A percentile compares a stretch with the other conserved stretches of the same genome.
phyloP scores from a whole-genome alignment of 306 rosid species.

The Cucurbita pepo region DNA sequence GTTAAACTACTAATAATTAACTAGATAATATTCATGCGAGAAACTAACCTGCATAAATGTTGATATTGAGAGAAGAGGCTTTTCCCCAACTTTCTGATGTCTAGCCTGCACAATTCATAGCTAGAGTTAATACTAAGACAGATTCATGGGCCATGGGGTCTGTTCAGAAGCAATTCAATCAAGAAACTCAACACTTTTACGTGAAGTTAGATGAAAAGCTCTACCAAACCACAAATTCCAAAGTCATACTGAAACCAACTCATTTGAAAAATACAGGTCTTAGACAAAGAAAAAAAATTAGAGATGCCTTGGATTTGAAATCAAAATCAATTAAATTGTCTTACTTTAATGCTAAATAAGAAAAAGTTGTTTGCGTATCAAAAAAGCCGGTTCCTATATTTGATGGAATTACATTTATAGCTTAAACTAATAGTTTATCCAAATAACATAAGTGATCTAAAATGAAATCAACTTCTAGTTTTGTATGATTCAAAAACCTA shows the following conservation, averaged over 20 bases:
- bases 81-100: constrained; percentile 93
- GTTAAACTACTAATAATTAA: neutral
- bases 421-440: neutral
- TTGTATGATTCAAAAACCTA: neutral
- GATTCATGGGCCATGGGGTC: neutral
- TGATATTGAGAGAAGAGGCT: constrained; percentile 86
- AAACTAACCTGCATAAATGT: constrained; percentile 61
- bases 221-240: neutral
- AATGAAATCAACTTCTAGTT: neutral
- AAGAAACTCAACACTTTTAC: neutral
- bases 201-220: neutral
- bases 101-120: constrained; percentile 68
- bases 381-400: neutral
- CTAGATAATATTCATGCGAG: neutral
- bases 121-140: neutral
- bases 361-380: neutral
- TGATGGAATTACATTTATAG: neutral
- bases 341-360: neutral
- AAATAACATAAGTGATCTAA: neutral
- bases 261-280: neutral
- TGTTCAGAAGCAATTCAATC: neutral
- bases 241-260: neutral
- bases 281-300: neutral
- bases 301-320: neutral
- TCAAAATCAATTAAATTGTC: neutral